Base-by-base conservation (phyloP, 2,329 filamentous ascomycete species). In the Aspergillus flavus region DNA sequence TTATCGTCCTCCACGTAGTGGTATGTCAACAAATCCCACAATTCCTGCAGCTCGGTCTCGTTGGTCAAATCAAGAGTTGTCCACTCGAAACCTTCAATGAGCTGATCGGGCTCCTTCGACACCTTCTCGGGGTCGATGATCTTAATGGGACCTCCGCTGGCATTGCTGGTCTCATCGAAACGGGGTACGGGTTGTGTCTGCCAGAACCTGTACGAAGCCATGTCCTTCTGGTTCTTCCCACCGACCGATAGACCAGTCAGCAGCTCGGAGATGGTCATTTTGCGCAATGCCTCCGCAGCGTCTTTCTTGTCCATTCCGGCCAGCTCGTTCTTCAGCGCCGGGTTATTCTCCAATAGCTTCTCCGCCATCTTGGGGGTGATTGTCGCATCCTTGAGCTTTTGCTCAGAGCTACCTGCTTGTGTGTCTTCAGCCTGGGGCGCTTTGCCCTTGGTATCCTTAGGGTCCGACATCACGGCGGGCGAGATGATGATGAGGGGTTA, bases 151-250 rank as follows among this genome's bases (percentile, higher is more conserved):
- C 95, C 95, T 72, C 98, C 94, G 66, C 88, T 83, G 56, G 88
- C 62, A 54, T 32, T 80, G 58, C 85, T 81, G 78, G 76, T 89
- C 82, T 84, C 81, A 58, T 82, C 80, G 74, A 98, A 97, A 73
- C 89, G 90, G 57, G 92, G 91, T 63, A 99, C 95, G 0, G 95
- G 95, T 79, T 99, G 95, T 54, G 95, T 99, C 78, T 93, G 89
- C 95, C 95, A 99, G 82, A 99, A 99, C 80, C 96, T 97, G 85
- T 98, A 97, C 63, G 90, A 92, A 7, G 90, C 93, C 93, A 97
- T 97, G 75, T 97, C 94, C 82, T 97, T 97, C 71, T 88, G 89
- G 73, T 96, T 96, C 84, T 95, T 96, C 61, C 91, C 91, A 65
- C 87, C 89, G 9, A 92, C 84, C 19, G 93, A 90, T 65, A 85